Evolutionary conservation across 768 basidiomycete genomes (phyloP), one percentile per base, ranked within the genome.

Genomic region (Tricholoma flavovirens): DNA sequence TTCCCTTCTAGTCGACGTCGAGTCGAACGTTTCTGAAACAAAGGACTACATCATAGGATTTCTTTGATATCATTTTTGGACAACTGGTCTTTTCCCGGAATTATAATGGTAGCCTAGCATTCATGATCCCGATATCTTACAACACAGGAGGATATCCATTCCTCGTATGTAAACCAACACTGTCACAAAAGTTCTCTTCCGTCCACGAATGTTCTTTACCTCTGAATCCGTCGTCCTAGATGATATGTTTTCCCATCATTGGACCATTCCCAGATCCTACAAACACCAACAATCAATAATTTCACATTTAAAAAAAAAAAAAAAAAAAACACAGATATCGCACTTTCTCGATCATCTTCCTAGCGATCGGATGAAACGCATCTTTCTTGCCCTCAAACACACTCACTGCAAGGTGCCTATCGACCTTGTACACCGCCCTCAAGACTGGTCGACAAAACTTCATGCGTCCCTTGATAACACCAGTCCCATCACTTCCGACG

Each of bases 371-470:
- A 68, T 91, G 89, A 75, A 90, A 92, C 8, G 70, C 70, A 7
- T 65, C 66, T 65, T 81, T 81, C 51, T 76, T 67, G 38, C 64
- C 71, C 35, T 62, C 64, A 67, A 83, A 92, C 29, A 71, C 75
- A 30, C 71, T 61, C 46, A 75, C 66, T 2, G 90, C 87, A 26
- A 89, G 69, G 33, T 64, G 62, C 48, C 66, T 63, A 62, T 91
- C 74, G 19, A 84, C 84, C 56, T 76, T 76, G 29, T 65, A 69
- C 17, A 83, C 78, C 0, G 73, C 80, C 33, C 81, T 71, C 64
- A 91, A 83, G 5, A 82, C 71, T 0, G 87, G 86, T 48, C 90
- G 71, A 68, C 90, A 91, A 73, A 90, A 90, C 66, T 92, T 91
- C 89, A 91, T 91, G 32, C 90, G 76, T 10, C 90, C 90, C 63